phyloP scores from a whole-genome alignment of 179 eudicot genomes.

The Gypsophila paniculata region DNA sequence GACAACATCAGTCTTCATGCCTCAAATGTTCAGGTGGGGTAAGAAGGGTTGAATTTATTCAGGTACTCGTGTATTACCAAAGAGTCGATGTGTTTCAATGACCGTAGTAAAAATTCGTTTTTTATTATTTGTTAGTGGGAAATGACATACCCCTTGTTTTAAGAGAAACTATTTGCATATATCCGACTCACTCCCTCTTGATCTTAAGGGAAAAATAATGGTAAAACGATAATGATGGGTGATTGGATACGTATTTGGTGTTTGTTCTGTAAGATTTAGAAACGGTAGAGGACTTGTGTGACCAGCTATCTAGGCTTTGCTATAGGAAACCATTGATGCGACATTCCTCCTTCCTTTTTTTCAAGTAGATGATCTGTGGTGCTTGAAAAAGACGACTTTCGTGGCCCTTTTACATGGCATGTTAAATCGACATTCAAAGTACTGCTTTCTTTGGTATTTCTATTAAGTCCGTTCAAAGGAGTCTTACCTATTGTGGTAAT shows the following conservation, averaged over 20 bases:
- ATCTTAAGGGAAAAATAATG: background rate
- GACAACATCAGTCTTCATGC: background rate
- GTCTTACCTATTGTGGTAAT: background rate
- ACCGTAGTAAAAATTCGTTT: too few species aligned
- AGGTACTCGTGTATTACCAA: too few species aligned
- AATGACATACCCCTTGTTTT: too few species aligned
- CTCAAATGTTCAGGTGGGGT: too few species aligned
- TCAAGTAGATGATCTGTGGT: too few species aligned
- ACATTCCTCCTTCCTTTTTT: too few species aligned
- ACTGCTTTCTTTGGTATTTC: background rate
- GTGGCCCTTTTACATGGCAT: background rate
- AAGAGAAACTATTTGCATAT: too few species aligned
- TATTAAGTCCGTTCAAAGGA: background rate
- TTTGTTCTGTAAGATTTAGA: background rate
- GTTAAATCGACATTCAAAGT: background rate
- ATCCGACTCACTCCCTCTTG: background rate
- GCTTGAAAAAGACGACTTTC: too few species aligned
- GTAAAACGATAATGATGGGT: background rate
- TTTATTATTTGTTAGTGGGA: too few species aligned
- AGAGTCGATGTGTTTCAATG: too few species aligned
- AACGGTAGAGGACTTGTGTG: background rate
- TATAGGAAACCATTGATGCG: background rate
- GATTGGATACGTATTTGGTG: background rate
- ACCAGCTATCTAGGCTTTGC: constrained; percentile 5
- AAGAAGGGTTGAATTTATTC: too few species aligned